Conservation (phyloP, 202 grass and related monocot species). For the Miscanthus sacchariflorus region DNA sequence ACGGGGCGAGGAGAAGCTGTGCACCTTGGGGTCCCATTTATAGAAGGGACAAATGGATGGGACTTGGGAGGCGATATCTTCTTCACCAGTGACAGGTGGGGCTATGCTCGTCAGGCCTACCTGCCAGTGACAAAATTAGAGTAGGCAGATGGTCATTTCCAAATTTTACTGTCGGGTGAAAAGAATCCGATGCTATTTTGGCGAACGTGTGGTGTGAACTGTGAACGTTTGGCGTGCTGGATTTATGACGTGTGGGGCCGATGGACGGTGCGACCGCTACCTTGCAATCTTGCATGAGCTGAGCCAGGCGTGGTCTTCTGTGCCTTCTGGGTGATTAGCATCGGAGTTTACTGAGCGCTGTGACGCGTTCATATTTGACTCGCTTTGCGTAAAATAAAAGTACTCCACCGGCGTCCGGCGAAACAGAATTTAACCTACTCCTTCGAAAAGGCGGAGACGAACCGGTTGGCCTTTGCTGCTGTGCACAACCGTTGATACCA, state of each 20-base stretch:
- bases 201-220: not conserved
- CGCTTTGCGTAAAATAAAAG: too few species aligned
- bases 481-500: too few species aligned
- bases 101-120: not conserved
- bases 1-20: constrained; percentile 43
- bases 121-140: not conserved
- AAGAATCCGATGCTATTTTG: not conserved
- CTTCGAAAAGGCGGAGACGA: too few species aligned
- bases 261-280: not conserved
- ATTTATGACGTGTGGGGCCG: not conserved
- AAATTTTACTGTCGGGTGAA: not conserved
- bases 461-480: too few species aligned
- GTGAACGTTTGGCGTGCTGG: not conserved
- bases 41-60: not conserved
- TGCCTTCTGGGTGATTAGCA: too few species aligned
- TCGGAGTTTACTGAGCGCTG: too few species aligned
- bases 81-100: too few species aligned
- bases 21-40: constrained; percentile 29
- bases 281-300: not conserved
- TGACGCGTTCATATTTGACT: too few species aligned
- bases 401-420: too few species aligned
- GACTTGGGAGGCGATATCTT: not conserved
- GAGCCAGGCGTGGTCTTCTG: too few species aligned
- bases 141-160: not conserved
- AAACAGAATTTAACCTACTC: too few species aligned